These are phyloP conservation scores for Perilla frutescens DNA, from an alignment of 257 asterid species.

Conservation along the genomic window DNA sequence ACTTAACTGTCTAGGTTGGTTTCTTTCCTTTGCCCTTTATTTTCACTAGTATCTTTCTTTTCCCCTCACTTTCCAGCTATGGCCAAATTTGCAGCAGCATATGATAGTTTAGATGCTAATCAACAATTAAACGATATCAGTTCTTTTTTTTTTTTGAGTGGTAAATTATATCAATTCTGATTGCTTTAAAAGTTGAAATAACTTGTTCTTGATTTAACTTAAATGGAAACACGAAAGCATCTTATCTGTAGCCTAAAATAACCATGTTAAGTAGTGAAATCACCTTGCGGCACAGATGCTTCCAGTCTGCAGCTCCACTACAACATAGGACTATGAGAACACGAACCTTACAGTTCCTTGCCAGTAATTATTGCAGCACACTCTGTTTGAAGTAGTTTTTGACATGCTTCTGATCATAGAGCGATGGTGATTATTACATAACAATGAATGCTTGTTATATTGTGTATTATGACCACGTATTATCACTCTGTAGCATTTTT, in stretches of 20 bases:
- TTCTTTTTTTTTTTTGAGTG: too few species aligned
- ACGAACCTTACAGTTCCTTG: slow-evolving; percentile 10
- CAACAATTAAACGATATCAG: neutral
- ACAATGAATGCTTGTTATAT: slow-evolving; percentile 18
- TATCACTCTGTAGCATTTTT: slow-evolving; percentile 69
- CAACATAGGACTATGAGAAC: slow-evolving; percentile 7
- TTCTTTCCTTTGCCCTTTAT: slow-evolving; percentile 30
- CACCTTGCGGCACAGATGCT: slow-evolving; percentile 12
- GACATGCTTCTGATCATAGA: slow-evolving; percentile 22
- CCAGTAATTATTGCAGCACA: slow-evolving; percentile 6
- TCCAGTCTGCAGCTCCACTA: slow-evolving; percentile 26
- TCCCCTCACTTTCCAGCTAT: slow-evolving; percentile 14
- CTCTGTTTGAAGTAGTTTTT: slow-evolving; percentile 16
- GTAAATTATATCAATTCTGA: neutral
- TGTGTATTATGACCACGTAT: slow-evolving; percentile 26
- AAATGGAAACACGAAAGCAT: slow-evolving; percentile 18
- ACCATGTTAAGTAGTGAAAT: slow-evolving; percentile 21
- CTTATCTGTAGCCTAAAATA: slow-evolving; percentile 15
- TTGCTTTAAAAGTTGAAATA: slow-evolving; percentile 17
- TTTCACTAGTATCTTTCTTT: slow-evolving; percentile 13
- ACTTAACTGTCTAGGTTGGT: slow-evolving; percentile 79
- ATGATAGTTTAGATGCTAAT: slow-evolving; percentile 26
- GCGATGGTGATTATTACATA: slow-evolving; percentile 10
- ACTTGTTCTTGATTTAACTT: slow-evolving; percentile 26
- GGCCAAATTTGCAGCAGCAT: neutral